These are phyloP conservation scores for Microascus cirrosus DNA, from an alignment of 2,329 filamentous ascomycete species.

Conservation along the genomic window DNA sequence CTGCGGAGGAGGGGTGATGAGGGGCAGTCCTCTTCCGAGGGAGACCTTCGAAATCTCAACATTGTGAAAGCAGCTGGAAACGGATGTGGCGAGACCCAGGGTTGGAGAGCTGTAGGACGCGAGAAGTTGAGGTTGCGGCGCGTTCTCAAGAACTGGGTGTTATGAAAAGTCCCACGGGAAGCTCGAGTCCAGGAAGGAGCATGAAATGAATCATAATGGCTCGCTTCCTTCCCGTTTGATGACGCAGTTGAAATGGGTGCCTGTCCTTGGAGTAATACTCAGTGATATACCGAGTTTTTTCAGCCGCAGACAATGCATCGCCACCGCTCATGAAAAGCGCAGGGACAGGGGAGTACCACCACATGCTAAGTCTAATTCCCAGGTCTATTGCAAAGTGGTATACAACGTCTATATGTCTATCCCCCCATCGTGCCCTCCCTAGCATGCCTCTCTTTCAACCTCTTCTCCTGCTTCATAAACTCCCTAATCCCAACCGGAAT, in stretches of 20 bases:
- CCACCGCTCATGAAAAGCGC: background rate
- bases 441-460: constrained; percentile 63
- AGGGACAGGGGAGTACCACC: background rate
- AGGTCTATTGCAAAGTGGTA: background rate
- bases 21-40: background rate
- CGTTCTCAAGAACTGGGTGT: background rate
- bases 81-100: background rate
- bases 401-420: constrained; percentile 12
- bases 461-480: constrained; percentile 97
- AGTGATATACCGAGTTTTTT: no score
- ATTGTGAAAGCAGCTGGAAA: background rate
- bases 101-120: background rate
- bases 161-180: no score
- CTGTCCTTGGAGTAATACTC: no score
- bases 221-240: no score
- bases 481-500: constrained; percentile 89
- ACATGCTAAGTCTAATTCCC: background rate
- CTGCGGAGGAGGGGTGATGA: background rate
- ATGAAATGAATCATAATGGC: no score
- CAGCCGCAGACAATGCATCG: no score
- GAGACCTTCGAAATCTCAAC: background rate
- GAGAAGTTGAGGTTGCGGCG: background rate
- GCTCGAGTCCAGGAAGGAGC: no score
- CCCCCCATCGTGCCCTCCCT: constrained; percentile 38
- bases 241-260: no score